Evolutionary conservation across 257 asterid genomes (phyloP), one percentile per base, ranked within the genome.

Genomic region (Salvia hispanica): DNA sequence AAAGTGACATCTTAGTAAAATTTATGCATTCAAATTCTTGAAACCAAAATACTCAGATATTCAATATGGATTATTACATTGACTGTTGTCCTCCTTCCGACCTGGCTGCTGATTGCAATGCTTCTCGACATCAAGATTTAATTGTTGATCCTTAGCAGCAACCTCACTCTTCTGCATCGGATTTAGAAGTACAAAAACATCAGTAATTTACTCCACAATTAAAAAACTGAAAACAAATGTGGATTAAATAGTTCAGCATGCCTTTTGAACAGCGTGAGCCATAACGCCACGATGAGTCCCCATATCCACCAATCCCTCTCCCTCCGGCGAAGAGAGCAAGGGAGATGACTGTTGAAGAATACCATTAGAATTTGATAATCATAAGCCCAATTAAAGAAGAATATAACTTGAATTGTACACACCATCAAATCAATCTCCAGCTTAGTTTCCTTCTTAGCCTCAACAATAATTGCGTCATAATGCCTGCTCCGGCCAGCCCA

Each of bases 351-450:
- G 31, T 25, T 25, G 31, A 25, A 25, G 31, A 1, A 64, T 54
- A 25, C 31, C 6, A 46, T 83, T 58, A 71, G 66, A 64, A 68
- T 48, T 48, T 36, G 40, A 46, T 58, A 72, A 50, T 34, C 73
- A 37, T 9, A 58, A 62, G 14, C 42, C 72, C 21, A 67, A 37
- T 25, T 25, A 18, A 15, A 8, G 0, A 25, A 25, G 48, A 46
- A 5, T 48, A 61, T 5, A 21, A 21, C 0, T 3, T 43, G 9
- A 25, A 4, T 43, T 7, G 28, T 37, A 58, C 84, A 73, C 79
- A 84, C 94, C 94, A 82, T 84, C 79, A 82, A 77, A 82, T 77
- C 86, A 76, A 79, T 82, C 72, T 72, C 76, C 58, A 74, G 60
- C 71, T 64, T 78, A 69, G 74, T 33, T 60, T 61, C 84, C 72